Percentiles rank a stretch among this genome's conserved stretches.
Conservation (phyloP, 2,329 filamentous ascomycete genomes). For the Pseudopyrenochaeta lycopersici region DNA sequence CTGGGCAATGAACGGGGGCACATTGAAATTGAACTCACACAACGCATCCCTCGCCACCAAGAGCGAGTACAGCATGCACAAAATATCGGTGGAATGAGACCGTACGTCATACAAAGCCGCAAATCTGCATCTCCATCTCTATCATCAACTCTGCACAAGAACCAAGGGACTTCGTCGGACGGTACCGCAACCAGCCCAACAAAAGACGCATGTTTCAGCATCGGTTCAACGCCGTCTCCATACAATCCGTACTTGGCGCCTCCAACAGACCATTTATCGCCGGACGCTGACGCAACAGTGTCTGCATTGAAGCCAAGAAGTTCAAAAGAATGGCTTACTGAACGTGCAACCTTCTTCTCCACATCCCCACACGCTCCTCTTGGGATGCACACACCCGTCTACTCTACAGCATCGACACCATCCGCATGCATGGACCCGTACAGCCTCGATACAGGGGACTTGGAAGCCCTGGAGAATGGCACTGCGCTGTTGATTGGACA, state of each 20-base stretch:
- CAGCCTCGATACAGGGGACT: background rate
- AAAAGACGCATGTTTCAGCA: background rate
- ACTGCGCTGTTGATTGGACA: slow-evolving; percentile 2
- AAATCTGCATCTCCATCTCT: background rate
- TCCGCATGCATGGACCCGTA: background rate
- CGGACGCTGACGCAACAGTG: background rate
- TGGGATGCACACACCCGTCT: background rate
- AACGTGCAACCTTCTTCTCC: slow-evolving; percentile 18
- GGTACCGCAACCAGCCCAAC: background rate
- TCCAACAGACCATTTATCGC: background rate
- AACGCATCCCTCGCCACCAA: background rate
- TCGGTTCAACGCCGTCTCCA: background rate
- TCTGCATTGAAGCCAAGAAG: background rate
- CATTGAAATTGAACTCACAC: background rate
- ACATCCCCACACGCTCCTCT: background rate
- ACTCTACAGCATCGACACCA: too few relatives aligned
- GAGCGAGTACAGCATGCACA: too few relatives aligned
- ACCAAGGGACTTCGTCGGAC: background rate
- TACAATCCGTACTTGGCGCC: slow-evolving; percentile 10
- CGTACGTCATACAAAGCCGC: background rate
- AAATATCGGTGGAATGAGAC: too few relatives aligned
- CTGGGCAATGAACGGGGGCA: too few relatives aligned
- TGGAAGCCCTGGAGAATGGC: slow-evolving; percentile 8
- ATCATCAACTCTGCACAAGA: too few relatives aligned
- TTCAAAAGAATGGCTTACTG: slow-evolving; percentile 13